These are phyloP conservation scores for Diaporthe destruens DNA, from an alignment of 2,329 filamentous ascomycete species.

Conservation along the genomic window DNA sequence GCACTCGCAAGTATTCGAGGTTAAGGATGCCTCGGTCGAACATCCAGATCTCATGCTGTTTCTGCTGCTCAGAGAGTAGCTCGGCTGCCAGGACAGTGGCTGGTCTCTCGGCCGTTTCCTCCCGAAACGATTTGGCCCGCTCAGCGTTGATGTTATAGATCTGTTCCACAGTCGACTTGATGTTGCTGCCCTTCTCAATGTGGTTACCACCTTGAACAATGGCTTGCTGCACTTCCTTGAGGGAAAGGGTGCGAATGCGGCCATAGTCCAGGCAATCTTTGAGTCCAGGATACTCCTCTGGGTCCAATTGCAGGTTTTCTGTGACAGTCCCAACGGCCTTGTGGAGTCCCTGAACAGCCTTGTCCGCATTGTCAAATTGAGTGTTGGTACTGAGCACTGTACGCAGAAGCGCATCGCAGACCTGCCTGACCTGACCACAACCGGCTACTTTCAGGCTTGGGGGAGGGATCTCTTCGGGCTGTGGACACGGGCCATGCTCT, in stretches of 20 bases:
- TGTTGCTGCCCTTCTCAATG: slow-evolving; percentile 76
- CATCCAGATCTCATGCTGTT: slow-evolving; percentile 68
- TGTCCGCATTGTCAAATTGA: slow-evolving; percentile 66
- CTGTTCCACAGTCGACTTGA: slow-evolving; percentile 80
- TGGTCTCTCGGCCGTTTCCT: slow-evolving; percentile 55
- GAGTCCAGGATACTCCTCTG: slow-evolving; percentile 26
- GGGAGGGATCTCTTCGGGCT: slow-evolving; percentile 75
- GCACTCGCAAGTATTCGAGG: slow-evolving; percentile 63
- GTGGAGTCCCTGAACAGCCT: slow-evolving; percentile 72
- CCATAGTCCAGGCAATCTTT: slow-evolving; percentile 72
- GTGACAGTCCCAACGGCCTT: slow-evolving; percentile 33
- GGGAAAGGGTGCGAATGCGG: slow-evolving; percentile 70
- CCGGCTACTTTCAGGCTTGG: slow-evolving; percentile 80
- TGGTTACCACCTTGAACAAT: slow-evolving; percentile 80
- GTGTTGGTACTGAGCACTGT: slow-evolving; percentile 67
- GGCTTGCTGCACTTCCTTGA: slow-evolving; percentile 73
- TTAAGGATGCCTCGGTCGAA: slow-evolving; percentile 70
- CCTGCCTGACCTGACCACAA: slow-evolving; percentile 68
- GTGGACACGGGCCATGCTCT: slow-evolving; percentile 73
- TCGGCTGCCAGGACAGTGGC: slow-evolving; percentile 58
- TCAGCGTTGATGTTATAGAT: slow-evolving; percentile 76
- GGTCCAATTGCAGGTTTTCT: slow-evolving; percentile 23
- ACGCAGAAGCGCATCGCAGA: slow-evolving; percentile 66
- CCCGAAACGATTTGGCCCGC: slow-evolving; percentile 57
- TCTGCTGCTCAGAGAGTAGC: slow-evolving; percentile 59